Conservation (phyloP, 2,329 filamentous ascomycete genomes). For the Arthrobotrys megalospora region DNA sequence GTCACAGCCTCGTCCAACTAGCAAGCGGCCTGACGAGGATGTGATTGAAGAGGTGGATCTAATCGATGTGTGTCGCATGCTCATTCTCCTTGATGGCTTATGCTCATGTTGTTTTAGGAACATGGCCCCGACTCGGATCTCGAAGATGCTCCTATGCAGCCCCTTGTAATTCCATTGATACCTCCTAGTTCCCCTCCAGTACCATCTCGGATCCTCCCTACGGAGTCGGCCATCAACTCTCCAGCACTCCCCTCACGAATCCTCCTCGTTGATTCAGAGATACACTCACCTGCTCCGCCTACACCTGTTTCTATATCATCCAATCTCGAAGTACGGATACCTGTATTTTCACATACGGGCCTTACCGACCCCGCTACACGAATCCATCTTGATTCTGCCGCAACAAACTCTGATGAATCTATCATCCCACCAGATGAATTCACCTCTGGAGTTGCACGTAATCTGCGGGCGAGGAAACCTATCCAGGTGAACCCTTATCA, state of each 20-base stretch:
- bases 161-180: not conserved
- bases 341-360: conserved; percentile 18
- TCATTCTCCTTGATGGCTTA: not conserved
- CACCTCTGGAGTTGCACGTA: conserved; percentile 58
- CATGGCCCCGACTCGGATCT: conserved; percentile 54
- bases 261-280: conserved; percentile 7
- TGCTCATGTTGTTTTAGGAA: conserved; percentile 28
- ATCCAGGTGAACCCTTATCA: conserved; percentile 64
- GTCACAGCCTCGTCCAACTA: not conserved
- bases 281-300: conserved; percentile 26
- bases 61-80: conserved; percentile 36
- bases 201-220: conserved; percentile 2
- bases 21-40: not conserved
- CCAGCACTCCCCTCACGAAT: conserved; percentile 13
- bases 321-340: conserved; percentile 32
- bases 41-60: conserved; percentile 34
- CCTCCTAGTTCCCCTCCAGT: conserved; percentile 53
- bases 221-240: not conserved
- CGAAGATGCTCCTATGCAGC: conserved; percentile 15
- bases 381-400: conserved; percentile 17
- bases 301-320: conserved; percentile 31
- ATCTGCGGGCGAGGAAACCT: conserved; percentile 63
- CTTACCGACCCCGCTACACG: conserved; percentile 37
- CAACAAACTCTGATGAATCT: conserved; percentile 36
- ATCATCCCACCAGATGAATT: conserved; percentile 40